Conservation (phyloP, 2,329 filamentous ascomycete species). For the Penicillium sp. region DNA sequence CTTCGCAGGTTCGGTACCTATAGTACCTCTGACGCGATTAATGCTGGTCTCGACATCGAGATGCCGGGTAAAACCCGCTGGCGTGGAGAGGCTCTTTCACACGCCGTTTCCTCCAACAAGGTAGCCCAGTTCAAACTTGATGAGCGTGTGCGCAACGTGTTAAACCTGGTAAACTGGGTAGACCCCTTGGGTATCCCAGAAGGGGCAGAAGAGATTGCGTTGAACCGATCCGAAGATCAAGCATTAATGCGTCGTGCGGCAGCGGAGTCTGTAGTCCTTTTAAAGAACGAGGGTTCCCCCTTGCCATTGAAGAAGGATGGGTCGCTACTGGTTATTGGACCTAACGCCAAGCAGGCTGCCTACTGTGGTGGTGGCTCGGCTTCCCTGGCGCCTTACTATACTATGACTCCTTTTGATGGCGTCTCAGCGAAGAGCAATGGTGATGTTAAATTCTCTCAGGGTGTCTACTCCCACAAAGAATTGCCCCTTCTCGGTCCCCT, state of each 20-base stretch:
- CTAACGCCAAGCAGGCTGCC: constrained; percentile 51
- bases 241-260: constrained; percentile 65
- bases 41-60: constrained; percentile 49
- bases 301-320: constrained; percentile 57
- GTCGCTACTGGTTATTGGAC: constrained; percentile 55
- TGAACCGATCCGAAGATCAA: constrained; percentile 63
- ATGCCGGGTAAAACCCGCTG: constrained; percentile 50
- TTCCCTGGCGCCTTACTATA: constrained; percentile 49
- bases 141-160: constrained; percentile 57
- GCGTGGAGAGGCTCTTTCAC: constrained; percentile 41
- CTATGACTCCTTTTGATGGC: constrained; percentile 47
- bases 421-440: constrained; percentile 37
- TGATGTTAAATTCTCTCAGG: constrained; percentile 55
- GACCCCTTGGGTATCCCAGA: constrained; percentile 57
- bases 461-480: constrained; percentile 65
- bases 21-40: constrained; percentile 45
- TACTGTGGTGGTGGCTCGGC: constrained; percentile 67
- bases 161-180: constrained; percentile 61
- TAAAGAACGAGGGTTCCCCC: constrained; percentile 68
- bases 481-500: constrained; percentile 59
- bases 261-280: constrained; percentile 68
- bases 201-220: constrained; percentile 54
- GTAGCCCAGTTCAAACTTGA: constrained; percentile 57
- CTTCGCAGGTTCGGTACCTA: constrained; percentile 47
- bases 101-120: constrained; percentile 57